Conservation (phyloP, 768 basidiomycete species). For the Termitomyces titanicus region DNA sequence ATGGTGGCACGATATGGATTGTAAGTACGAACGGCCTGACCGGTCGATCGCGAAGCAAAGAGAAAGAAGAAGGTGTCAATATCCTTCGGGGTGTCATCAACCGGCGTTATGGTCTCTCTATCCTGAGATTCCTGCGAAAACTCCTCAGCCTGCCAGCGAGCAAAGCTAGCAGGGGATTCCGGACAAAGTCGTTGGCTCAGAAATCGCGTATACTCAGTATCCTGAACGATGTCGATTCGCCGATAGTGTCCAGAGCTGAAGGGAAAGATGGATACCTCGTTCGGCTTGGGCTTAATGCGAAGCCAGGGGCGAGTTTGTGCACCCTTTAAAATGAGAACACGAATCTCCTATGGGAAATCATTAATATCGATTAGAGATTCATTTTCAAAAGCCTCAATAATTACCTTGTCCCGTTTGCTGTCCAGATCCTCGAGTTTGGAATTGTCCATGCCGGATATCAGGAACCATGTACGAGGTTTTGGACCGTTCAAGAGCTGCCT, state of each 20-base stretch:
- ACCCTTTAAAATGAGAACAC: neutral
- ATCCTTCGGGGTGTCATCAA: neutral
- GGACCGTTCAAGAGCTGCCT: neutral
- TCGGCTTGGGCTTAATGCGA: neutral
- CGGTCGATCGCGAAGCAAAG: neutral
- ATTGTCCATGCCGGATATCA: neutral
- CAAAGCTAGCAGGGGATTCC: neutral
- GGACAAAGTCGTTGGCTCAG: neutral
- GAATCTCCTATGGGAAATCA: neutral
- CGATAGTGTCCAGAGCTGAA: neutral
- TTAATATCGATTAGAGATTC: no score
- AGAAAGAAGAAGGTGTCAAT: neutral
- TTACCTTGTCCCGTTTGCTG: neutral
- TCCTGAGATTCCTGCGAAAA: neutral
- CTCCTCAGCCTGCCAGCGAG: neutral
- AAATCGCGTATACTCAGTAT: neutral
- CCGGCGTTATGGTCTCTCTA: neutral
- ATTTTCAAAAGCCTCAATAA: no score
- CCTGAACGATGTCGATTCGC: neutral
- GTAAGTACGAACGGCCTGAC: neutral
- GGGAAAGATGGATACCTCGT: neutral
- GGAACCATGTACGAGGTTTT: neutral
- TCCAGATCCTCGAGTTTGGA: neutral
- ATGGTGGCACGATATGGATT: neutral
- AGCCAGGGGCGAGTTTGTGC: neutral